These are phyloP conservation scores for Fraxinus floribunda DNA, from an alignment of 305 asterid species.

Conservation along the genomic window DNA sequence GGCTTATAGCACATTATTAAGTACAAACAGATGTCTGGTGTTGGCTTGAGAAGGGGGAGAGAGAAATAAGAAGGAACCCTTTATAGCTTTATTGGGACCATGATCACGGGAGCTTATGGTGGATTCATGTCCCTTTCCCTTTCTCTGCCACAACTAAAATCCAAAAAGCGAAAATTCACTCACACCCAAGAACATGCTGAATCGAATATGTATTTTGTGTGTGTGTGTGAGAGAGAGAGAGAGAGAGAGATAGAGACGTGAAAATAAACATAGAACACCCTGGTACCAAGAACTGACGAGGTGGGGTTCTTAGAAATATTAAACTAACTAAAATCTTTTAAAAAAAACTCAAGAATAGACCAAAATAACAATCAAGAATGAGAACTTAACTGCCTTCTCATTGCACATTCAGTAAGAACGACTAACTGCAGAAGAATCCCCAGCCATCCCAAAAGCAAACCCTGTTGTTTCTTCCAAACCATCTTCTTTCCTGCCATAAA, in stretches of 20 bases:
- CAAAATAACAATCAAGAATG: neutral
- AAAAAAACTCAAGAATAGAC: neutral
- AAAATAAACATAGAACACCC: neutral
- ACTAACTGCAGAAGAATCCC: conserved; percentile 34
- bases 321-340: neutral
- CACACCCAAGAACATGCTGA: neutral
- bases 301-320: neutral
- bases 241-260: neutral
- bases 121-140: conserved; percentile 25
- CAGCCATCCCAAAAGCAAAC: conserved; percentile 7
- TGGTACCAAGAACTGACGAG: neutral
- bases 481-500: conserved; percentile 23
- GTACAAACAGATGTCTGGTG: neutral
- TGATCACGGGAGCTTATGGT: conserved; percentile 52
- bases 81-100: conserved; percentile 16
- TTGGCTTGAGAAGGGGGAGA: neutral
- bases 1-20: neutral
- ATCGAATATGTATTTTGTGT: neutral
- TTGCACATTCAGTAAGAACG: conserved; percentile 37
- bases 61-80: neutral
- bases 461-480: conserved; percentile 32
- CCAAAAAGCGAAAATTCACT: neutral
- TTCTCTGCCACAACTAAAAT: conserved; percentile 20
- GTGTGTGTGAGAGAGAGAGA: neutral
- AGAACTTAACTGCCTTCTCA: conserved; percentile 43